Evolutionary conservation across 306 rosid genomes (phyloP).

Genomic region (Gastrolobium villosum): DNA sequence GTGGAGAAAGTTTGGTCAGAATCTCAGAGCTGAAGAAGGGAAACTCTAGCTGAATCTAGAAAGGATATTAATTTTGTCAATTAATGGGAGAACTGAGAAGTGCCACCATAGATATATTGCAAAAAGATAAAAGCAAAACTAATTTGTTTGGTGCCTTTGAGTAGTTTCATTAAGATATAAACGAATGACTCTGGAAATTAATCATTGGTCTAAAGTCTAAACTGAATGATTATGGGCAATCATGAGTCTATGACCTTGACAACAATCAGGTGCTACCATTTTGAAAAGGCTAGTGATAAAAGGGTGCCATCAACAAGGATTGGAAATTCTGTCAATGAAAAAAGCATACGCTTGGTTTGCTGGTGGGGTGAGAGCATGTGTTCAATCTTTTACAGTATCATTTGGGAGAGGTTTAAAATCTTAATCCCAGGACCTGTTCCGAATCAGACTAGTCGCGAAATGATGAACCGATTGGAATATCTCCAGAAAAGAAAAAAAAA

Average conservation of each 20-base stretch:
- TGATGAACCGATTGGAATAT: too few relatives aligned
- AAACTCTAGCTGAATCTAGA: neutral
- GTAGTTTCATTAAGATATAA: neutral
- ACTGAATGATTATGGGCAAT: constrained; percentile 43
- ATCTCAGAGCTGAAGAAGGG: constrained; percentile 39
- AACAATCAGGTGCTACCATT: constrained; percentile 37
- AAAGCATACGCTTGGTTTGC: neutral
- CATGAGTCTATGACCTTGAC: constrained; percentile 43
- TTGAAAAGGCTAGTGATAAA: constrained; percentile 50
- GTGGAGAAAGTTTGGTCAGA: constrained; percentile 41
- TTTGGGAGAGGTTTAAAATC: too few relatives aligned
- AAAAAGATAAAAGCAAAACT: constrained; percentile 4
- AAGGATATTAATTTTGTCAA: constrained; percentile 32
- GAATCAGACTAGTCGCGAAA: too few relatives aligned
- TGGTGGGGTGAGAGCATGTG: too few relatives aligned
- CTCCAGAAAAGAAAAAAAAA: too few relatives aligned
- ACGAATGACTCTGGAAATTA: neutral
- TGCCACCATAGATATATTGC: constrained; percentile 40
- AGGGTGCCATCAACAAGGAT: neutral
- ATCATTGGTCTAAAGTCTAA: constrained; percentile 20
- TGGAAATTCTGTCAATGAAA: neutral
- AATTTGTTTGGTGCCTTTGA: neutral
- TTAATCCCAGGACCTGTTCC: too few relatives aligned
- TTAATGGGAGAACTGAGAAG: constrained; percentile 34
- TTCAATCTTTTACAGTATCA: too few relatives aligned